phyloP scores from a whole-genome alignment of 169 alveolate genomes.

The Plasmodium fragile region DNA sequence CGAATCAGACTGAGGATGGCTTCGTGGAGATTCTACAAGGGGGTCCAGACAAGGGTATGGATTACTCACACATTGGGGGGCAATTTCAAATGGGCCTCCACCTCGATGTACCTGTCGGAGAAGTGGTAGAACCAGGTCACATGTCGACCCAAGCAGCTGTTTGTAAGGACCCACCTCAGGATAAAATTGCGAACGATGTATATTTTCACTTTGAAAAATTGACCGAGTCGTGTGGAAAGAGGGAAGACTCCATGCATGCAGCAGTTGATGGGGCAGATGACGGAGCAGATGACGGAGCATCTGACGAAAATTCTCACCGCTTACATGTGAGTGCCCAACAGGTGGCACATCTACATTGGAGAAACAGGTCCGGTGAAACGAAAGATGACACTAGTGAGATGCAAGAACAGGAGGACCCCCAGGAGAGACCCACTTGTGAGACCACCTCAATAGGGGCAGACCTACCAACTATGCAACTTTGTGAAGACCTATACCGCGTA shows the following conservation, averaged over 20 bases:
- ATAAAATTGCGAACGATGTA: background rate
- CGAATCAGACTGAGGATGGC: conserved; percentile 11
- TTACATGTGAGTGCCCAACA: background rate
- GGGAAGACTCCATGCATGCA: background rate
- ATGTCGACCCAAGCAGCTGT: background rate
- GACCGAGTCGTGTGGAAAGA: background rate
- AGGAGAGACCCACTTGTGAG: background rate
- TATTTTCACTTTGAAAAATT: background rate
- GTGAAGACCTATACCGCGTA: conserved; percentile 11
- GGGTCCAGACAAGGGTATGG: background rate
- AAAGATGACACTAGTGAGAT: background rate
- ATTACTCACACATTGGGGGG: background rate
- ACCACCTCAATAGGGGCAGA: background rate
- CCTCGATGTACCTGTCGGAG: background rate
- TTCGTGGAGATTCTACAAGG: background rate
- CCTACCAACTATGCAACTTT: background rate
- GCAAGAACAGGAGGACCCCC: background rate
- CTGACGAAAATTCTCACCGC: background rate
- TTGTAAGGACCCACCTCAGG: background rate
- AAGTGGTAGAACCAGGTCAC: background rate
- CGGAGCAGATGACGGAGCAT: background rate
- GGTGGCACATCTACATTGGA: background rate
- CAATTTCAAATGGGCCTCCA: background rate
- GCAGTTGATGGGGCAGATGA: background rate
- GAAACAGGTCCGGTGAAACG: background rate